Conservation (phyloP, 345 rosid species). For the Mercurialis annua region DNA sequence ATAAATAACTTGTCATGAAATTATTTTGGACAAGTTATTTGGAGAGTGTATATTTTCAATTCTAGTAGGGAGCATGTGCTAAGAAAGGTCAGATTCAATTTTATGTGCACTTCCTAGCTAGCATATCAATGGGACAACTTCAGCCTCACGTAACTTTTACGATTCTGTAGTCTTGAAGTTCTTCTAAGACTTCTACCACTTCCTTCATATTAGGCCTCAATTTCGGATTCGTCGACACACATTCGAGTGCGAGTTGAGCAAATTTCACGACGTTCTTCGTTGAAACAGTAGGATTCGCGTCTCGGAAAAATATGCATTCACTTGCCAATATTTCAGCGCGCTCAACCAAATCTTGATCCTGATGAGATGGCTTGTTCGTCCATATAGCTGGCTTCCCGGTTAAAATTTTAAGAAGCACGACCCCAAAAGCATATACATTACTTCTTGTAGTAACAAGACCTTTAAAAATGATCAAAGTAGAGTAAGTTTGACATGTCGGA, state of each 20-base stretch:
- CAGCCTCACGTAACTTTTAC: no score
- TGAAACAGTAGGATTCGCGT: slow-evolving; percentile 13
- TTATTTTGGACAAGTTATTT: no score
- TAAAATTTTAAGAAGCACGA: slow-evolving; percentile 24
- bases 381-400: slow-evolving; percentile 25
- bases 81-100: no score
- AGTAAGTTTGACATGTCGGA: not conserved
- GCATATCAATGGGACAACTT: no score
- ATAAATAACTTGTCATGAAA: no score
- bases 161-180: not conserved
- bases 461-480: not conserved
- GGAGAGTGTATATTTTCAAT: no score
- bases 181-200: slow-evolving; percentile 22
- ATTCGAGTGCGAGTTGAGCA: slow-evolving; percentile 13
- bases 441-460: slow-evolving; percentile 25
- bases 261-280: slow-evolving; percentile 1
- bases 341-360: slow-evolving; percentile 17
- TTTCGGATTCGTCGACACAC: slow-evolving; percentile 14
- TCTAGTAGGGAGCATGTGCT: no score
- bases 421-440: slow-evolving; percentile 28
- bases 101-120: no score
- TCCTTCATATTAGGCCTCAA: slow-evolving; percentile 16
- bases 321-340: slow-evolving; percentile 19
- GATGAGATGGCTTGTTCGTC: slow-evolving; percentile 19
- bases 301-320: slow-evolving; percentile 16